phyloP scores from a whole-genome alignment of 805 yeast species.

The Ogataea thermomethanolica region DNA sequence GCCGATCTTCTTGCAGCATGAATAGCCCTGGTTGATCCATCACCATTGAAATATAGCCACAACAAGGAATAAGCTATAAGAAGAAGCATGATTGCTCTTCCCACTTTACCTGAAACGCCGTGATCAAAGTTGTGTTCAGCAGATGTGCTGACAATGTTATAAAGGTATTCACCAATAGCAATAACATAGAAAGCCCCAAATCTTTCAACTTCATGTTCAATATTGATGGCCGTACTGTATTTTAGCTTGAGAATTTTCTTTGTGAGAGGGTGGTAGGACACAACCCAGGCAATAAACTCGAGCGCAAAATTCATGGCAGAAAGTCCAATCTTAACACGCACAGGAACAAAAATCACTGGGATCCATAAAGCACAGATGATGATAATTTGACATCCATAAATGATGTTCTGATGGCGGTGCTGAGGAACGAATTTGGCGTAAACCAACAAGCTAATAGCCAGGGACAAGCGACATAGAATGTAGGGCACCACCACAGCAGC shows the following conservation, averaged over 20 bases:
- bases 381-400: conserved; percentile 34
- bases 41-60: conserved; percentile 55
- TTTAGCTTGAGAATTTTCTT: conserved; percentile 41
- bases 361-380: conserved; percentile 46
- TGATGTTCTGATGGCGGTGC: conserved; percentile 48
- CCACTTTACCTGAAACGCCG: conserved; percentile 43
- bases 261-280: conserved; percentile 45
- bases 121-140: conserved; percentile 40
- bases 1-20: conserved; percentile 54
- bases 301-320: conserved; percentile 38
- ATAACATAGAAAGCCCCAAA: conserved; percentile 55
- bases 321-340: conserved; percentile 45
- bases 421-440: conserved; percentile 47
- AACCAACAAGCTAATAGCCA: conserved; percentile 32
- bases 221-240: conserved; percentile 57
- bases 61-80: conserved; percentile 46
- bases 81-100: conserved; percentile 47
- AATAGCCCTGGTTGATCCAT: conserved; percentile 43
- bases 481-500: conserved; percentile 47
- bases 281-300: conserved; percentile 39
- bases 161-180: conserved; percentile 63
- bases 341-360: conserved; percentile 45
- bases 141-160: conserved; percentile 43
- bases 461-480: conserved; percentile 43
- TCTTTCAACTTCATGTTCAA: conserved; percentile 66